Conservation (phyloP, 1,284 basidiomycete genomes). For the Fomitopsis pinicola region DNA sequence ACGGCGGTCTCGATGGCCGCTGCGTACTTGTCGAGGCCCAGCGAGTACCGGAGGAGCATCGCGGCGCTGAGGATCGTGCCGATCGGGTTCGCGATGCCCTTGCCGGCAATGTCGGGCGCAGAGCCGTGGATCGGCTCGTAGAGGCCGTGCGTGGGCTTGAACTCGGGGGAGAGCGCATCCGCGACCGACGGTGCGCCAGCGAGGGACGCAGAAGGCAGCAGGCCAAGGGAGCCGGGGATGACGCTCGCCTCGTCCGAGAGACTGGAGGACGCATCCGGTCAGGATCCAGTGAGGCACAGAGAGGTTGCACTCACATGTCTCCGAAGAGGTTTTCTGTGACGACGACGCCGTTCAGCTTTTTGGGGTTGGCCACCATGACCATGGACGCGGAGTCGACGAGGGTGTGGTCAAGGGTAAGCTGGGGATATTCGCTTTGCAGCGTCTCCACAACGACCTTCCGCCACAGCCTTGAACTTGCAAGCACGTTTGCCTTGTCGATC, state of each 20-base stretch:
- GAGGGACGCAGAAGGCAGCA: conserved; percentile 94
- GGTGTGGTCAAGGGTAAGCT: conserved; percentile 83
- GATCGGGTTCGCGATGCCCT: conserved; percentile 95
- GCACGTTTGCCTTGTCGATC: conserved; percentile 98
- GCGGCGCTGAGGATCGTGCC: conserved; percentile 97
- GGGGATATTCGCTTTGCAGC: conserved; percentile 80
- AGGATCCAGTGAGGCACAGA: background rate
- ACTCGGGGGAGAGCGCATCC: conserved; percentile 57
- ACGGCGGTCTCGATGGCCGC: conserved; percentile 87
- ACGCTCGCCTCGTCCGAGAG: conserved; percentile 96
- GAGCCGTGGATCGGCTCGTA: conserved; percentile 98
- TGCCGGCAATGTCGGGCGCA: conserved; percentile 94
- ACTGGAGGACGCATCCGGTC: conserved; percentile 36
- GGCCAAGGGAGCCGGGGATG: conserved; percentile 95
- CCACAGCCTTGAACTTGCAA: conserved; percentile 95
- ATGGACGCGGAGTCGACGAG: conserved; percentile 97
- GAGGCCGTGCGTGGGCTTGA: conserved; percentile 77
- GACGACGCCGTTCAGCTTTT: conserved; percentile 93
- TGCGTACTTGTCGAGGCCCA: conserved; percentile 83
- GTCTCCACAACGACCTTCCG: conserved; percentile 87
- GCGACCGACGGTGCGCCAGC: conserved; percentile 78
- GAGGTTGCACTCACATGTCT: conserved; percentile 73
- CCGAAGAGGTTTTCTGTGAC: conserved; percentile 96
- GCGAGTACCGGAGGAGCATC: conserved; percentile 93
- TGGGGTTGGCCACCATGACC: conserved; percentile 91